Base-by-base conservation (phyloP, 2,329 filamentous ascomycete genomes). In the Didymellaceae sp. region DNA sequence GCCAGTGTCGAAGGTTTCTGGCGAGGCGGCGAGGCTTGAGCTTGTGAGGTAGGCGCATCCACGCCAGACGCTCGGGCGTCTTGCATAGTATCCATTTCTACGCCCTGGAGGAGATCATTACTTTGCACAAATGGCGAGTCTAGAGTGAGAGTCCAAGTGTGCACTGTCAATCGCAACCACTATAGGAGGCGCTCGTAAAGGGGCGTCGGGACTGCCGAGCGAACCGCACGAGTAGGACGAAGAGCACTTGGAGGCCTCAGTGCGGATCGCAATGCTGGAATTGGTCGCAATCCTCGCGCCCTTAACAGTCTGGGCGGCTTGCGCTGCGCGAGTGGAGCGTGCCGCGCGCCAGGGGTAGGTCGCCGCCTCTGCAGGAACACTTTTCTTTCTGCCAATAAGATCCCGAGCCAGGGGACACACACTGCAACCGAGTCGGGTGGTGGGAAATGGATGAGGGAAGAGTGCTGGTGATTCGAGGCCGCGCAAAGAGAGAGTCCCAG, bases 1-100 rank as follows among this genome's bases (percentile, higher is more conserved):
- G 75, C 66, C 47, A 76, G 66, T 31, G 71, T 70, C 41, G 72
- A 60, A 43, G 65, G 58, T 53, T 70, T 73, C 48, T 61, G 58
- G 52, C 63, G 66, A 47, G 66, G 63, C 55, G 62, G 64, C 42
- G 63, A 65, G 43, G 56, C 52, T 44, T 48, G 44, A 42, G 48
- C 46, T 49, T 59, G 46, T 50, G 48, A 46, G 33, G 48, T 50
- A 66, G 59, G 55, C 57, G 58, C 48, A 51, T 49, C 65, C 52
- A 59, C 59, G 38, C 40, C 28, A 45, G 61, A 58, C 54, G 59
- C 60, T 68, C 63, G 58, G 59, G 59, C 55, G 52, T 62, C 57
- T 58, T 71, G 67, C 68, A 72, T 72, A 66, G 62, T 68, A 55
- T 58, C 51, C 52, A 47, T 44, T n/a, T 56, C 55, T 52, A 62